Evolutionary conservation across 768 basidiomycete species (phyloP).

Genomic region (Mycena chlorophos): DNA sequence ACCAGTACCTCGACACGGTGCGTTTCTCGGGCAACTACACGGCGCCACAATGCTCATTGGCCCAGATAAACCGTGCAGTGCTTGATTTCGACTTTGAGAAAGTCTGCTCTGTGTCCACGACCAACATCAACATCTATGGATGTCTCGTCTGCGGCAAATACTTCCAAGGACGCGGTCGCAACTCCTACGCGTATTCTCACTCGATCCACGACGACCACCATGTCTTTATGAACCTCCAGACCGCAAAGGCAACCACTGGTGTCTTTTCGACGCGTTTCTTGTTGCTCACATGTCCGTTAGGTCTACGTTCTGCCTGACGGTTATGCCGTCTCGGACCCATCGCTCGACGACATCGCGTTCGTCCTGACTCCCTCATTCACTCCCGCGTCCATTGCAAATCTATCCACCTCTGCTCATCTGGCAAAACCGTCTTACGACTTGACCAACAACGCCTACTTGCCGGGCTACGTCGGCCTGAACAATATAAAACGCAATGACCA

Average conservation of each 20-base stretch:
- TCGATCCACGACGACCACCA: slow-evolving; percentile 98
- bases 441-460: slow-evolving; percentile 74
- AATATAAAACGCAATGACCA: slow-evolving; percentile 98
- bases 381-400: slow-evolving; percentile 48
- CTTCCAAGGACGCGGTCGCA: slow-evolving; percentile 94
- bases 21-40: slow-evolving; percentile 29
- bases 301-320: slow-evolving; percentile 98
- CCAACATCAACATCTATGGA: slow-evolving; percentile 96
- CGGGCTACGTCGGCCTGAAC: slow-evolving; percentile 95
- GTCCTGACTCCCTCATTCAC: slow-evolving; percentile 90
- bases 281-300: slow-evolving; percentile 43
- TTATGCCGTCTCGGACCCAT: slow-evolving; percentile 95
- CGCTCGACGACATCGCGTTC: slow-evolving; percentile 90
- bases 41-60: slow-evolving; percentile 9
- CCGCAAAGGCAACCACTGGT: slow-evolving; percentile 71
- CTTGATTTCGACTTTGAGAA: slow-evolving; percentile 99
- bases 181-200: slow-evolving; percentile 93
- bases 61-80: slow-evolving; percentile 82
- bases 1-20: slow-evolving; percentile 94
- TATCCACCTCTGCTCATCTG: slow-evolving; percentile 60
- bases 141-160: slow-evolving; percentile 99
- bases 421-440: slow-evolving; percentile 85
- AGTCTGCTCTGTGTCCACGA: slow-evolving; percentile 93
- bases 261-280: slow-evolving; percentile 13
- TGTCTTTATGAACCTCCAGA: slow-evolving; percentile 94